Base-by-base conservation (phyloP, 805 yeast genomes). In the Lachancea quebecensis region DNA sequence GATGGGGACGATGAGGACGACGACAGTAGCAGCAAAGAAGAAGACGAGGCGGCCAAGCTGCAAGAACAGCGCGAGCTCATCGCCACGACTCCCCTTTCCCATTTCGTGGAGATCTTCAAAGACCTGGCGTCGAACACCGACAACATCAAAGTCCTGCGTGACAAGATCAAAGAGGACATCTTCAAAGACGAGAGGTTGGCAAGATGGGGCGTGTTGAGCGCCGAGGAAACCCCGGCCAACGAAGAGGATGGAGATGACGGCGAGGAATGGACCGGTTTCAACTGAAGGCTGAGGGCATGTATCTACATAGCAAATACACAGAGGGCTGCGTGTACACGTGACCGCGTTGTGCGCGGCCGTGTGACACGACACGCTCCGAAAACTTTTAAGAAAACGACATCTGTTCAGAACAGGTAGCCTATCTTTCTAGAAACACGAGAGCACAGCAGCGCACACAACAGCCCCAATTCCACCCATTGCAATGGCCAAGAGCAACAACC, bases 131-230 rank as follows among this genome's bases (percentile, higher is more conserved):
- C 70, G 28, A 63, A 70, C n/a, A 71, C 75, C 2, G 53, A 68
- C n/a, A 63, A 68, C 30, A 71, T 77, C 59, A 85, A 83, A 66
- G 78, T 84, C 2, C 66, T 89, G 48, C 77, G 86, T 62, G 68
- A 71, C 40, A 82, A 79, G 55, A 80, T 82, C 47, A 71, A 69
- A 52, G 80, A 77, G 32, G 93, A 86, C 31, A 72, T 91, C 0
- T 67, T 85, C 34, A 67, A 68, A 1, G 95, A 90, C 57, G 62
- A 67, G 27, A 74, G 93, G 57, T 69, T 88, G 39, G 60, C 61
- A 18, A 70, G 70, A 30, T 86, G 95, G 93, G 84, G 81, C 8
- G 66, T 78, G 6, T 40, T 42, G 30, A 39, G 28, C 16, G 28
- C 10, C 11, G 59, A 55, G 4, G 66, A 60, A 2, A 60, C 50